phyloP scores from a whole-genome alignment of 352 stramenopile species.

The Pythium coloratum region DNA sequence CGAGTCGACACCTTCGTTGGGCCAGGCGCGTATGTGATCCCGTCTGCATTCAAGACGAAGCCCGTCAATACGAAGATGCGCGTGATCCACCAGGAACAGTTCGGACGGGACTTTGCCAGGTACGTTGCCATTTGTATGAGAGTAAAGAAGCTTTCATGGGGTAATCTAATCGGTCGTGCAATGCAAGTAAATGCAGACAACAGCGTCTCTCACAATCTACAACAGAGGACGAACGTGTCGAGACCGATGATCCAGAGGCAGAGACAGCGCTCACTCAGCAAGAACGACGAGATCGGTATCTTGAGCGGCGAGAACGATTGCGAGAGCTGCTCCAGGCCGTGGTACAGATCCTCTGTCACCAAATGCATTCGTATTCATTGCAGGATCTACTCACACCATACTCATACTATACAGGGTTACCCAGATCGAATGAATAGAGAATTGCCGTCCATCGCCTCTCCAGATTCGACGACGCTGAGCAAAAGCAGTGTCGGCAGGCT shows the following conservation, averaged over 20 bases:
- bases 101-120: slow-evolving; percentile 61
- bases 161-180: no score
- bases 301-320: slow-evolving; percentile 21
- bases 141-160: no score
- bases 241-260: neutral
- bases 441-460: neutral
- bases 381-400: neutral
- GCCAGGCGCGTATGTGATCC: slow-evolving; percentile 57
- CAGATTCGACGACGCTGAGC: neutral
- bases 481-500: neutral
- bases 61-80: slow-evolving; percentile 40
- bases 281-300: slow-evolving; percentile 10
- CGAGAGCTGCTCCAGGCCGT: slow-evolving; percentile 23
- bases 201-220: neutral
- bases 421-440: neutral
- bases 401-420: neutral
- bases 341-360: neutral
- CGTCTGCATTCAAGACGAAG: slow-evolving; percentile 45
- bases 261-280: neutral
- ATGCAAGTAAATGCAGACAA: slow-evolving; percentile 9
- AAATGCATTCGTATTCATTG: neutral
- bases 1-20: slow-evolving; percentile 44
- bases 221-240: neutral
- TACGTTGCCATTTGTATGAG: slow-evolving; percentile 11
- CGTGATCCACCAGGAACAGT: slow-evolving; percentile 48